Evolutionary conservation across 2,329 filamentous ascomycete species (phyloP).

Genomic region (Alternaria postmessia): DNA sequence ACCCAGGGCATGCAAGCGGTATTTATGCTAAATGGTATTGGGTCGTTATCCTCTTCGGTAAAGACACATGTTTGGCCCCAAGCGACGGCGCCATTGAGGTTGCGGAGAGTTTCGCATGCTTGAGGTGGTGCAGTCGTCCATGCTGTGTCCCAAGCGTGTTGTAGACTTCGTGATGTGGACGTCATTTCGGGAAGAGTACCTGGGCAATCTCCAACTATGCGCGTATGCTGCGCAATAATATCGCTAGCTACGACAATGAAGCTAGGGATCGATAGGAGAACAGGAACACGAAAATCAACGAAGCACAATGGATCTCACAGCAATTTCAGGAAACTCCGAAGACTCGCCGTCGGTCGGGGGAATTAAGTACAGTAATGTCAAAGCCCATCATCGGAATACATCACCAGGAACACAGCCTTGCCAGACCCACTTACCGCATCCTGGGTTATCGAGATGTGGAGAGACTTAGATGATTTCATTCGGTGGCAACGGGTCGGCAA

Average conservation of each 20-base stretch:
- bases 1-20: slow-evolving; percentile 43
- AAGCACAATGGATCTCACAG: background rate
- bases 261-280: background rate
- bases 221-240: background rate
- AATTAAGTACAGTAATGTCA: slow-evolving; percentile 6
- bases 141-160: slow-evolving; percentile 27
- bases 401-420: slow-evolving; percentile 21
- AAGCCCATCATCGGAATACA: slow-evolving; percentile 1
- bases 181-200: slow-evolving; percentile 14
- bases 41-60: slow-evolving; percentile 71
- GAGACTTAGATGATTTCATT: slow-evolving; percentile 9
- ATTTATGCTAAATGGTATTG: slow-evolving; percentile 83
- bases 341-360: background rate
- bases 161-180: slow-evolving; percentile 22
- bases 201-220: background rate
- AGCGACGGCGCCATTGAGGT: slow-evolving; percentile 17
- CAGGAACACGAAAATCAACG: background rate
- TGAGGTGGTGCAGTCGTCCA: slow-evolving; percentile 25
- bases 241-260: background rate
- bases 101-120: slow-evolving; percentile 30
- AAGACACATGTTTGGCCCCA: slow-evolving; percentile 94
- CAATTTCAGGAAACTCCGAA: background rate
- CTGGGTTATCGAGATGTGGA: slow-evolving; percentile 3
- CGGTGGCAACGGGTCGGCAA: slow-evolving; percentile 3
- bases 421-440: slow-evolving; percentile 14